phyloP scores from a whole-genome alignment of 1,284 basidiomycete genomes.

The Trametes sp. region DNA sequence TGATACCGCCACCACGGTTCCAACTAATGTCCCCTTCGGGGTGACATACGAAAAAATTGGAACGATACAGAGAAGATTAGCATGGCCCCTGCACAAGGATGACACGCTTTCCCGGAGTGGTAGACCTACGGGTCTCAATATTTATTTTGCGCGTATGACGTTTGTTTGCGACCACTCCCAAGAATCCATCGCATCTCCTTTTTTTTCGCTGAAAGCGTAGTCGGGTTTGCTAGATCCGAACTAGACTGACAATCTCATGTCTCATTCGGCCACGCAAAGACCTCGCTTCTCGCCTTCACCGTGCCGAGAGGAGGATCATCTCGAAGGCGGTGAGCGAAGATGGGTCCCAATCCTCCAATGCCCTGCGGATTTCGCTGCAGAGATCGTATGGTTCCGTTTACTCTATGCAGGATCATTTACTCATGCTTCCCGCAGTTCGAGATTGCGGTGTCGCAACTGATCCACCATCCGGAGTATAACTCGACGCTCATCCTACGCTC shows the following conservation, averaged over 20 bases:
- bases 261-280: not conserved
- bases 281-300: slow-evolving; percentile 29
- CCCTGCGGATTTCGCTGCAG: slow-evolving; percentile 49
- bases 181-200: too few species aligned
- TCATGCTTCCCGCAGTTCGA: slow-evolving; percentile 59
- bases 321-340: not conserved
- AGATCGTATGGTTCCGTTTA: slow-evolving; percentile 45
- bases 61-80: slow-evolving; percentile 27
- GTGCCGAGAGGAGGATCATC: not conserved
- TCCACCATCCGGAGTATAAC: slow-evolving; percentile 85
- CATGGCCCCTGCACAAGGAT: slow-evolving; percentile 27
- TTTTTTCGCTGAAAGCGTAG: too few species aligned
- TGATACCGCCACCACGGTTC: too few species aligned
- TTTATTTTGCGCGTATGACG: slow-evolving; percentile 11
- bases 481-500: slow-evolving; percentile 84
- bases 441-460: slow-evolving; percentile 64
- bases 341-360: slow-evolving; percentile 52
- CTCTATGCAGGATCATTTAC: not conserved
- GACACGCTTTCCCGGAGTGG: slow-evolving; percentile 27
- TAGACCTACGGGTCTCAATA: slow-evolving; percentile 27
- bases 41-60: slow-evolving; percentile 27
- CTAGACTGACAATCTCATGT: not conserved
- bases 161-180: too few species aligned
- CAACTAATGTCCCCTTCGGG: slow-evolving; percentile 18
- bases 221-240: not conserved